Conservation (phyloP, 2,329 filamentous ascomycete genomes). For the Ambrosiella cleistominuta region DNA sequence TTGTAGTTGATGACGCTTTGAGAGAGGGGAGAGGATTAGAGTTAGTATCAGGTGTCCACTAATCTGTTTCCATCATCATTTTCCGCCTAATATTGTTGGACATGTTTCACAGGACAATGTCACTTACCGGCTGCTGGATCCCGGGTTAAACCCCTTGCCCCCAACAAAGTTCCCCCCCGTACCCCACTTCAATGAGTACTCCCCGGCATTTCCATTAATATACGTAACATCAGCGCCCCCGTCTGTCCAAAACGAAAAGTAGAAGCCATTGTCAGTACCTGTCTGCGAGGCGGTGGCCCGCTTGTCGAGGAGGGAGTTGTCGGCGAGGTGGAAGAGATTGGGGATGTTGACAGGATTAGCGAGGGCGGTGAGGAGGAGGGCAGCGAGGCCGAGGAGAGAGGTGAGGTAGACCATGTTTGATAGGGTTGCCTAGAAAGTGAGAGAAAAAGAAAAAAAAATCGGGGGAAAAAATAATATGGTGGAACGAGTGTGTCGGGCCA, state of each 20-base stretch:
- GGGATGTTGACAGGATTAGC: constrained; percentile 8
- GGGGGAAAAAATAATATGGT: background rate
- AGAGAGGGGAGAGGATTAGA: too few relatives aligned
- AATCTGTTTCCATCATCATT: constrained; percentile 9
- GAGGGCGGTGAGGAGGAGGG: background rate
- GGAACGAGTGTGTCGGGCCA: background rate
- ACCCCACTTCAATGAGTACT: constrained; percentile 29
- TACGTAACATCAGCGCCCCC: constrained; percentile 27
- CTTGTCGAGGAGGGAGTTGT: constrained; percentile 2
- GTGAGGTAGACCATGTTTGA: constrained; percentile 3
- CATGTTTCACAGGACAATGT: background rate
- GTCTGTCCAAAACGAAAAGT: constrained; percentile 33
- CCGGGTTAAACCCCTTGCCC: constrained; percentile 41
- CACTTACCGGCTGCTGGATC: constrained; percentile 25
- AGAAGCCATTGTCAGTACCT: constrained; percentile 26
- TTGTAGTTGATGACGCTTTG: constrained; percentile 16
- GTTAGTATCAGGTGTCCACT: too few relatives aligned
- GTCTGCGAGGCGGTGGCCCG: constrained; percentile 21
- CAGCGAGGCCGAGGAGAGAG: constrained; percentile 3
- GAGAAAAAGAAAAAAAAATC: background rate
- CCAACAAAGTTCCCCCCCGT: constrained; percentile 35
- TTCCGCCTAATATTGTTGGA: background rate
- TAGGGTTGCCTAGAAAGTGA: background rate
- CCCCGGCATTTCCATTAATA: constrained; percentile 25
- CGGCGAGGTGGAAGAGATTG: background rate